Evolutionary conservation across 2,329 filamentous ascomycete species (phyloP).

Genomic region (Aspergillus floridensis): DNA sequence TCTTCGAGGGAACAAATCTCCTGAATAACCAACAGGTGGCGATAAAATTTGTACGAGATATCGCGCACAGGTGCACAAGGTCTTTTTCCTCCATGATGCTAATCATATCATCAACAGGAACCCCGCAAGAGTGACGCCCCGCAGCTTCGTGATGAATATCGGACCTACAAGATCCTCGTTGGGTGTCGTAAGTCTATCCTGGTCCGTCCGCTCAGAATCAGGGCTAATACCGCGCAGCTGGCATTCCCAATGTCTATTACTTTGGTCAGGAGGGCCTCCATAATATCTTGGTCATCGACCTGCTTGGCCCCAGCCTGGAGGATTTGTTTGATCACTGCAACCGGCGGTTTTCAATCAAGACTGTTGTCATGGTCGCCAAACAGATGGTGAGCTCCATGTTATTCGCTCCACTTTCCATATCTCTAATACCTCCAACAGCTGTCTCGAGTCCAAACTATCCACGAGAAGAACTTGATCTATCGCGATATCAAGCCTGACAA

Average conservation of each 20-base stretch:
- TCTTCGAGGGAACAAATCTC: slow-evolving; percentile 97
- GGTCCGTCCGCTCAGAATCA: slow-evolving; percentile 15
- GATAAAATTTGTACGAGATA: slow-evolving; percentile 87
- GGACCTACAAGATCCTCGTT: slow-evolving; percentile 98
- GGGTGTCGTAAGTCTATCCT: slow-evolving; percentile 80
- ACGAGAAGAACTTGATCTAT: slow-evolving; percentile 99
- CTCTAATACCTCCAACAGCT: slow-evolving; percentile 52
- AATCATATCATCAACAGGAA: slow-evolving; percentile 61
- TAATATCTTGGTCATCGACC: slow-evolving; percentile 97
- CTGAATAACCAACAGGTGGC: slow-evolving; percentile 99
- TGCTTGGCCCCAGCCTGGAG: slow-evolving; percentile 90
- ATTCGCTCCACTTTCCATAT: slow-evolving; percentile 21
- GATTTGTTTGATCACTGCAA: slow-evolving; percentile 98
- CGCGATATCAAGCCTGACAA: slow-evolving; percentile 99
- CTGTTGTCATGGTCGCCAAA: slow-evolving; percentile 98
- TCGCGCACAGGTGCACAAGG: neutral
- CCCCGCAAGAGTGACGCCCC: slow-evolving; percentile 98
- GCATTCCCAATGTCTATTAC: slow-evolving; percentile 99
- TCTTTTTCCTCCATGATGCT: slow-evolving; percentile 13
- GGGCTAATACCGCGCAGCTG: slow-evolving; percentile 61
- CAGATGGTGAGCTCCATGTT: slow-evolving; percentile 70
- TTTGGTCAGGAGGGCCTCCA: slow-evolving; percentile 98
- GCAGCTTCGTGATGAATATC: slow-evolving; percentile 95
- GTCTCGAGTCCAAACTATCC: slow-evolving; percentile 87
- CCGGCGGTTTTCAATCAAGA: slow-evolving; percentile 92